These are phyloP conservation scores for Papiliotrema terrestris DNA, from an alignment of 1,284 basidiomycete genomes.

Conservation along the genomic window DNA sequence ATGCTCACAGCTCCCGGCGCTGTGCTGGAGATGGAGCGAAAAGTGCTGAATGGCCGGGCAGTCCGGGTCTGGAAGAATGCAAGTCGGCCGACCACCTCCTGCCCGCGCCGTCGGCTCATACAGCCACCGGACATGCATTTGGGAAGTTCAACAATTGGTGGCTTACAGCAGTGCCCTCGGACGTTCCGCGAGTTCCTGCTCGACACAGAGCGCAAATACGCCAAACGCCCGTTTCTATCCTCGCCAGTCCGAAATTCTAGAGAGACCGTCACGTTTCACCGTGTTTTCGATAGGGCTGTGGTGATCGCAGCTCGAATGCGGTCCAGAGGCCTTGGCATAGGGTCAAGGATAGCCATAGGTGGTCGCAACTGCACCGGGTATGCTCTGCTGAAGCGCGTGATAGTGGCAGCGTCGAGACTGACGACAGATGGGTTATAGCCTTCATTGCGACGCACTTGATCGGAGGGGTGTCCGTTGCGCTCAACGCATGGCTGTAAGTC, in stretches of 20 bases:
- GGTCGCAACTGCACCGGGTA: slow-evolving; percentile 37
- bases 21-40: slow-evolving; percentile 37
- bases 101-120: not conserved
- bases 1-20: slow-evolving; percentile 34
- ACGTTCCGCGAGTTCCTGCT: slow-evolving; percentile 37
- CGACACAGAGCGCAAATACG: slow-evolving; percentile 16
- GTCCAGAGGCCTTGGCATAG: slow-evolving; percentile 22
- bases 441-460: slow-evolving; percentile 38
- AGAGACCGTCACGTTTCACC: slow-evolving; percentile 26
- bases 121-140: not conserved
- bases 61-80: slow-evolving; percentile 41
- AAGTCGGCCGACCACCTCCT: slow-evolving; percentile 3
- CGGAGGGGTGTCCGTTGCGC: slow-evolving; percentile 33
- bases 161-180: slow-evolving; percentile 22
- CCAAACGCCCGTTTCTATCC: slow-evolving; percentile 30
- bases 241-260: slow-evolving; percentile 16
- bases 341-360: slow-evolving; percentile 33
- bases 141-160: not conserved
- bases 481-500: slow-evolving; percentile 46
- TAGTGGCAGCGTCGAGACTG: not conserved
- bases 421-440: slow-evolving; percentile 30
- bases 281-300: slow-evolving; percentile 20
- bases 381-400: not conserved
- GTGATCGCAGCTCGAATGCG: slow-evolving; percentile 32
- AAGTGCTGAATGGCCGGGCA: slow-evolving; percentile 22